Base-by-base conservation (phyloP, 345 rosid genomes). In the Salix arbutifolia region DNA sequence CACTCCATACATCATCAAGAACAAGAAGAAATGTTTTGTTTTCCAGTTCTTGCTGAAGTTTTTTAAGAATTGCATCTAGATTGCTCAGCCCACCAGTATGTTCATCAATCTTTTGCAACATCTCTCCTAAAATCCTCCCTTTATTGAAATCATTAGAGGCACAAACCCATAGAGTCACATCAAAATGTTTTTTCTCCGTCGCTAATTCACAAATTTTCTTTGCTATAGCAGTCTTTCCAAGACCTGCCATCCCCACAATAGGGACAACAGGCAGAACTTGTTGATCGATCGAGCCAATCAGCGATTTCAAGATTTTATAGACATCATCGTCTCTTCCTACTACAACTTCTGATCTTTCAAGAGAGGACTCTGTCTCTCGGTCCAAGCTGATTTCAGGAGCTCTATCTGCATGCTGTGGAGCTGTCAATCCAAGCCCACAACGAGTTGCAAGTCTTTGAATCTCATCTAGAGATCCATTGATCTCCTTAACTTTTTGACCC, bases 201-300 rank as follows among this genome's bases (percentile, higher is more conserved):
- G 26, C 70, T 52, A 52, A 66, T 37, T 81, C 13, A 60, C 38
- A 60, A n/a, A 73, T 66, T 6, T 37, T 10, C 33, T 73, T 30
- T 28, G 83, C 83, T 46, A 83, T 19, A 2, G 82, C 31, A 3
- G 85, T 76, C 53, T 83, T 83, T 18, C 85, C 85, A 42, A 83
- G 38, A 9, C 85, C 83, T 0, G 67, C 73, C 80, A 83, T 83
- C 2, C 85, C 83, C 17, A 83, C 70, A 2, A 83, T 53, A 1
- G 81, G n/a, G 13, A 65, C 40, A 12, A 65, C 61, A 11, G 40
- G 21, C 18, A 81, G 64, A 62, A 12, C 25, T 12, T 16, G 56
- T 64, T 65, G 70, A 37, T 0, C 40, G 40, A 37, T 56, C 18
- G 25, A 21, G 13, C 38, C 69, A 81, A 40, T 26, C 23, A 67